phyloP scores from a whole-genome alignment of 345 rosid species.

The Salix caprea region DNA sequence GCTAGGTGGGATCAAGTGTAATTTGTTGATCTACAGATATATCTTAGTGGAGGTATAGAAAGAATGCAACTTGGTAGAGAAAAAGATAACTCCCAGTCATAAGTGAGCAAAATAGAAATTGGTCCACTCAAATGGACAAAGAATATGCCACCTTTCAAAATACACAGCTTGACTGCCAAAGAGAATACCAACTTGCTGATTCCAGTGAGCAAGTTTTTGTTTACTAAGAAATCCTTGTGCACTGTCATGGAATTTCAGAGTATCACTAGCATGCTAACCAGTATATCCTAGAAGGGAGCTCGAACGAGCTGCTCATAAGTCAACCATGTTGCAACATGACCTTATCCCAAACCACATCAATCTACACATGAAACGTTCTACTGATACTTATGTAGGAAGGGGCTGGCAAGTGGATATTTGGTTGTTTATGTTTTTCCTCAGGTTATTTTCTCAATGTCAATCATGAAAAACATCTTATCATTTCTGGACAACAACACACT shows the following conservation, averaged over 20 bases:
- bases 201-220: background rate
- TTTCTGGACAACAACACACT: background rate
- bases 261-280: background rate
- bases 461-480: background rate
- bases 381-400: background rate
- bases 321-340: background rate
- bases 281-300: background rate
- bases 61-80: background rate
- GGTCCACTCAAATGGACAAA: background rate
- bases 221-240: background rate
- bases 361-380: background rate
- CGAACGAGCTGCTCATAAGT: background rate
- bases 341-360: background rate
- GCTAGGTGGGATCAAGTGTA: background rate
- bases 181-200: background rate
- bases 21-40: too few species aligned
- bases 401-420: background rate
- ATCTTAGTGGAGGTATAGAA: background rate
- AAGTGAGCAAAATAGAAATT: background rate
- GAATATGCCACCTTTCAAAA: background rate
- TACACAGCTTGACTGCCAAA: background rate
- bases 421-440: background rate
- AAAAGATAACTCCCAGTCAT: background rate
- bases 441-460: background rate
- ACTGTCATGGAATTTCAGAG: background rate